These are phyloP conservation scores for Trypanosoma congolense DNA, from an alignment of 208 protist genomes.

Conservation along the genomic window DNA sequence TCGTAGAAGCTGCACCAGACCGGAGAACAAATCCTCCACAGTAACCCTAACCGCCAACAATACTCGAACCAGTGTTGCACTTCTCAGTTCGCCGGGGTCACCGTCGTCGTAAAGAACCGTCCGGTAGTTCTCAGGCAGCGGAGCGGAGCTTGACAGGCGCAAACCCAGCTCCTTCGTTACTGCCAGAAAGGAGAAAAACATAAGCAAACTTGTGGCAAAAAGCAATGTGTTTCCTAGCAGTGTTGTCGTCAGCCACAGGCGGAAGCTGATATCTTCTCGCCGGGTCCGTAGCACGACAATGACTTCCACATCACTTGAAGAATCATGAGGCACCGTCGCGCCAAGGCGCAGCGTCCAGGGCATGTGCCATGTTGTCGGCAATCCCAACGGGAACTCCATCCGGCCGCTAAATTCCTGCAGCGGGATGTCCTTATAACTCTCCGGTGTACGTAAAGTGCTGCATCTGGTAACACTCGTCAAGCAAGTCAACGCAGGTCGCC, in stretches of 20 bases:
- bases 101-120: conserved; percentile 20
- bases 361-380: conserved; percentile 5
- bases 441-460: conserved; percentile 18
- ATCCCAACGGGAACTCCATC: conserved; percentile 10
- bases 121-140: conserved; percentile 7
- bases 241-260: conserved; percentile 9
- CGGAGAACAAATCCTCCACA: too few relatives aligned
- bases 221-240: conserved; percentile 11
- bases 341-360: conserved; percentile 17
- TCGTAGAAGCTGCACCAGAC: too few relatives aligned
- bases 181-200: conserved; percentile 12
- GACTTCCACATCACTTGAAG: conserved; percentile 16
- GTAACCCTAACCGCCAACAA: conserved; percentile 16
- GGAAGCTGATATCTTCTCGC: conserved; percentile 2
- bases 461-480: conserved; percentile 25
- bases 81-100: conserved; percentile 3
- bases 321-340: conserved; percentile 16
- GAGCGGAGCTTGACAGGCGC: conserved; percentile 5
- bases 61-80: conserved; percentile 1
- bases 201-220: background rate
- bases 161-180: conserved; percentile 18
- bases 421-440: conserved; percentile 25
- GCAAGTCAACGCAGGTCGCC: conserved; percentile 16
- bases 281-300: conserved; percentile 11
- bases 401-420: conserved; percentile 13